phyloP scores from a whole-genome alignment of 345 rosid species.

The Eutrema heterophyllum region DNA sequence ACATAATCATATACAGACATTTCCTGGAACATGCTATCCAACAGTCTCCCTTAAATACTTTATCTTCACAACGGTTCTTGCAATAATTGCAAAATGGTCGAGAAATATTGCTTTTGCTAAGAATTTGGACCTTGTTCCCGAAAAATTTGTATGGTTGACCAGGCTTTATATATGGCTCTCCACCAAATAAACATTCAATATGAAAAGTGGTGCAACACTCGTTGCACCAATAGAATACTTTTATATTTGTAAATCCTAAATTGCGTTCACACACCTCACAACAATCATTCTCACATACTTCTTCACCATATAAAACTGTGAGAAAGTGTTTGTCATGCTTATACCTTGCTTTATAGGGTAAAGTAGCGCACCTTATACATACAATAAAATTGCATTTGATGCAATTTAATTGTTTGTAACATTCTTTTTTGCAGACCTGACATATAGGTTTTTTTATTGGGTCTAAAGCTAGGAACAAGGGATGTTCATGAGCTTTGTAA shows the following conservation, averaged over 20 bases:
- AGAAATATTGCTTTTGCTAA: not conserved
- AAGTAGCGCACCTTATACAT: not conserved
- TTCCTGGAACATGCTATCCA: not conserved
- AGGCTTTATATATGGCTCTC: not conserved
- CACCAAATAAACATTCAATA: not conserved
- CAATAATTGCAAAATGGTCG: not conserved
- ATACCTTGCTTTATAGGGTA: not conserved
- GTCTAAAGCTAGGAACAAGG: not conserved
- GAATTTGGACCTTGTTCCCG: not conserved
- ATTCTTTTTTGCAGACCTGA: not conserved
- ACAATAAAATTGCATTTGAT: not conserved
- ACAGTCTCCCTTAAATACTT: not conserved
- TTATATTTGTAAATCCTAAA: not conserved
- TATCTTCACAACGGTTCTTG: not conserved
- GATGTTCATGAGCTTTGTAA: not conserved
- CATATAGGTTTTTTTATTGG: not conserved
- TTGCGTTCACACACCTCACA: not conserved
- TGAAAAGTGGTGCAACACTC: not conserved
- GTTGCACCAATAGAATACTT: not conserved
- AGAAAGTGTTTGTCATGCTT: constrained; percentile 4
- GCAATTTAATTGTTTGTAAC: not conserved
- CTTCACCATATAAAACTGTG: not conserved
- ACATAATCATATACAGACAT: too few species aligned
- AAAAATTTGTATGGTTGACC: not conserved
- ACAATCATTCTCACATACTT: not conserved